Evolutionary conservation across 176 grass and related monocot species (phyloP).

Genomic region (Phoenix roebelenii): DNA sequence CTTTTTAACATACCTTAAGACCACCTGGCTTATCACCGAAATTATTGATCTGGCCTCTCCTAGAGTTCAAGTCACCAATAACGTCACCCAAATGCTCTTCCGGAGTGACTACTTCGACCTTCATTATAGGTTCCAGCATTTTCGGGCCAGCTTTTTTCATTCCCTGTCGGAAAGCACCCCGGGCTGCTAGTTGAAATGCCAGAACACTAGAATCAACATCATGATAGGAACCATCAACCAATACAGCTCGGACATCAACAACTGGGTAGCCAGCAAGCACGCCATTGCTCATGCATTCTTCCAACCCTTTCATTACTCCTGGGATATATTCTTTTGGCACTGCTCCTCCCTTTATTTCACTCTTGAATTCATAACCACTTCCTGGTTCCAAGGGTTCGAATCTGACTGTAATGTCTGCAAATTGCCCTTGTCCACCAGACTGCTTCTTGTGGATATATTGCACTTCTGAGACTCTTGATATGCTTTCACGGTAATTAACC

Average conservation of each 20-base stretch:
- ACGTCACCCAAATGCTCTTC: slow-evolving; percentile 99
- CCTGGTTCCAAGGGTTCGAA: slow-evolving; percentile 88
- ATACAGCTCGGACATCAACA: slow-evolving; percentile 70
- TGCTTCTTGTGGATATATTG: slow-evolving; percentile 92
- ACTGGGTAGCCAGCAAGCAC: slow-evolving; percentile 89
- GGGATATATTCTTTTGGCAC: slow-evolving; percentile 97
- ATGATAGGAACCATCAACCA: slow-evolving; percentile 92
- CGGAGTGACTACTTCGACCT: slow-evolving; percentile 88
- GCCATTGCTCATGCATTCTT: slow-evolving; percentile 89
- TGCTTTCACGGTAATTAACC: slow-evolving; percentile 99
- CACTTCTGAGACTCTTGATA: slow-evolving; percentile 76
- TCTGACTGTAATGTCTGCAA: slow-evolving; percentile 81
- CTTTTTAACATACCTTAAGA: slow-evolving; percentile 66
- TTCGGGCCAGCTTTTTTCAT: slow-evolving; percentile 78
- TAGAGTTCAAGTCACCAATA: slow-evolving; percentile 98
- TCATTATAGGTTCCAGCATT: slow-evolving; percentile 92
- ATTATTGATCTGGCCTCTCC: slow-evolving; percentile 85
- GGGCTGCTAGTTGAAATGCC: slow-evolving; percentile 90
- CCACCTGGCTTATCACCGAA: slow-evolving; percentile 91
- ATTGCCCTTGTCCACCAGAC: slow-evolving; percentile 90
- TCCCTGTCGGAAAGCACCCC: slow-evolving; percentile 89
- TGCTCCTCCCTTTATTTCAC: slow-evolving; percentile 87
- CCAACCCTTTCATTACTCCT: slow-evolving; percentile 89
- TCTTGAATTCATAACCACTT: slow-evolving; percentile 94
- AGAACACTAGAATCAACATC: slow-evolving; percentile 98